Percentiles rank a stretch among this genome's conserved stretches.
phyloP scores from a whole-genome alignment of 2,329 filamentous ascomycete species.

The Exserohilum rostratum region DNA sequence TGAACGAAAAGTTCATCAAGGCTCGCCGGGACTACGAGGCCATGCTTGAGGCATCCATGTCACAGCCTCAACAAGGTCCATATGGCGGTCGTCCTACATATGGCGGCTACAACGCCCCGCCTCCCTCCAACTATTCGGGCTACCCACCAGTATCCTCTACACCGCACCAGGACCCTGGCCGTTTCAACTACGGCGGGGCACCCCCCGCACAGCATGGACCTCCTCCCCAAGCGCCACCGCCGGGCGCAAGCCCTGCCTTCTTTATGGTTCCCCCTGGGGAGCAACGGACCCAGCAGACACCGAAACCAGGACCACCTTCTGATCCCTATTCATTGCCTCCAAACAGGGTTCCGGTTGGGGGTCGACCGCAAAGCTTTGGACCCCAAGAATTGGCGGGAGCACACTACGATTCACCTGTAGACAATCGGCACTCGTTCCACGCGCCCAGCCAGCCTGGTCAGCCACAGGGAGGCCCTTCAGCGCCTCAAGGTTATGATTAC shows the following conservation, averaged over 20 bases:
- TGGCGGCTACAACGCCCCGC: slow-evolving; percentile 42
- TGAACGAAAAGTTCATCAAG: slow-evolving; percentile 99
- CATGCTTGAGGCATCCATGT: slow-evolving; percentile 95
- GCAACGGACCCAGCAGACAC: slow-evolving; percentile 38
- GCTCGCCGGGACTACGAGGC: slow-evolving; percentile 95
- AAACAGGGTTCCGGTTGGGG: slow-evolving; percentile 39
- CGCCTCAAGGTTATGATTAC: slow-evolving; percentile 38
- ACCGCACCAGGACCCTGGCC: slow-evolving; percentile 41
- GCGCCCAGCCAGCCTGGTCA: slow-evolving; percentile 29
- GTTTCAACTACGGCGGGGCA: slow-evolving; percentile 36
- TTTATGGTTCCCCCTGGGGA: slow-evolving; percentile 47
- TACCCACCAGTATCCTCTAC: slow-evolving; percentile 44
- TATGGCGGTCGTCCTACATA: slow-evolving; percentile 69
- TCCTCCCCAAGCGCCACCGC: slow-evolving; percentile 49
- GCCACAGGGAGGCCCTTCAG: slow-evolving; percentile 34
- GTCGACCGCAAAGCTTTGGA: slow-evolving; percentile 46
- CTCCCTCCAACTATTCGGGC: slow-evolving; percentile 37
- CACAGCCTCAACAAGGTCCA: slow-evolving; percentile 80
- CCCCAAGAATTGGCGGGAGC: slow-evolving; percentile 57
- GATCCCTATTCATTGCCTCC: slow-evolving; percentile 51
- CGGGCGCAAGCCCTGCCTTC: slow-evolving; percentile 44
- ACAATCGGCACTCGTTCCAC: slow-evolving; percentile 51
- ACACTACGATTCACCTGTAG: slow-evolving; percentile 55
- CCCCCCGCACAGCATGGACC: slow-evolving; percentile 43
- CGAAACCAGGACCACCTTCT: slow-evolving; percentile 35